These are phyloP conservation scores for Hygrophoropsis aurantiaca DNA, from an alignment of 768 basidiomycete species.

Conservation along the genomic window DNA sequence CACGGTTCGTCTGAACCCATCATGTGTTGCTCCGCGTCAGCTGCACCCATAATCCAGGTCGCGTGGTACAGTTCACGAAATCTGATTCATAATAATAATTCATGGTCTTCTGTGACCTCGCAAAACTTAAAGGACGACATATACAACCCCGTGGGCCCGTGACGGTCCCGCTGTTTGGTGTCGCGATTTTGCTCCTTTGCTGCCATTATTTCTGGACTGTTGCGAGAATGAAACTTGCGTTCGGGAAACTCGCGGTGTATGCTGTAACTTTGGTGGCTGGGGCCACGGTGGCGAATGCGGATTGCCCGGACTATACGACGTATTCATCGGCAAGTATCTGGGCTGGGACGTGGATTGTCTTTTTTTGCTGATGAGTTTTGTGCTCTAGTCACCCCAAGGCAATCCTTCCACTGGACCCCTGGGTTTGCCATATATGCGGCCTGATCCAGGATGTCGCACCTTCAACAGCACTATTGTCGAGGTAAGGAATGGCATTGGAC, in stretches of 20 bases:
- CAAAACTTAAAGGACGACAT: no score
- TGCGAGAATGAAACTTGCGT: slow-evolving; percentile 17
- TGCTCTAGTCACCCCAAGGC: slow-evolving; percentile 55
- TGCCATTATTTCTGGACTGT: slow-evolving; percentile 9
- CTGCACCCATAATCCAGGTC: no score
- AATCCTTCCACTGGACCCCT: slow-evolving; percentile 59
- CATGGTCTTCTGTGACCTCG: no score
- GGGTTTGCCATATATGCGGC: slow-evolving; percentile 71
- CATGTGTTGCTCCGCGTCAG: no score
- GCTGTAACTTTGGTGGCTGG: no score
- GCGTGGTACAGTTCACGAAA: no score
- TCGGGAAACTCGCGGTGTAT: no score
- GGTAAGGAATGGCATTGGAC: slow-evolving; percentile 33
- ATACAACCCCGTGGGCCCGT: no score
- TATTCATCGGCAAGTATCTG: slow-evolving; percentile 50
- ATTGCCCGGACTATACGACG: slow-evolving; percentile 62
- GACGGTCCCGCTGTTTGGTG: no score
- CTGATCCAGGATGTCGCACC: slow-evolving; percentile 65
- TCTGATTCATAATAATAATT: no score
- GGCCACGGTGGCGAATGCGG: slow-evolving; percentile 22
- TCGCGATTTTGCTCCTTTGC: background rate
- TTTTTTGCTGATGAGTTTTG: background rate
- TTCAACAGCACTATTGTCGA: slow-evolving; percentile 77
- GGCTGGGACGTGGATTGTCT: background rate
- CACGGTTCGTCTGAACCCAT: no score